Conservation (phyloP, 305 asterid genomes). For the Plantago lanceolata region DNA sequence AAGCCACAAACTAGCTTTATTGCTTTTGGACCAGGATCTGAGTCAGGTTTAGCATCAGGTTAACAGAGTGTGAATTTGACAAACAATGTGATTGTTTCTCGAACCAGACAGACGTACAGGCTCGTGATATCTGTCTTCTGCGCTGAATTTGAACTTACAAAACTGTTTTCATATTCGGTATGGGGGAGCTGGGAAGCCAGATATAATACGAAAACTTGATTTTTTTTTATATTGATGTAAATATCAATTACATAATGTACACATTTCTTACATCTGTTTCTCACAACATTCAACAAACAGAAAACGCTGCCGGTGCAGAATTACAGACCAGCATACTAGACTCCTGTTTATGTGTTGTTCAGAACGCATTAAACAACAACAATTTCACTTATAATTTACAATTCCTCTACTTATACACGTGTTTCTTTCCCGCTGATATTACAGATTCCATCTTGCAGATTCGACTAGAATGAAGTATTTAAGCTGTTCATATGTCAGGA, state of each 20-base stretch:
- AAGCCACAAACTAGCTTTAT: too few species aligned
- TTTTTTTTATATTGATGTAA: background rate
- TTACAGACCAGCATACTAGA: background rate
- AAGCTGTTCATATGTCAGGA: conserved; percentile 14
- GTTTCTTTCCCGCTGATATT: background rate
- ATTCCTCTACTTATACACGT: background rate
- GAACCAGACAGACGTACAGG: too few species aligned
- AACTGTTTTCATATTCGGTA: too few species aligned
- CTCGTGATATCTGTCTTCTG: too few species aligned
- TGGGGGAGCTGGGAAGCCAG: background rate
- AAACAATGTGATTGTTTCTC: too few species aligned
- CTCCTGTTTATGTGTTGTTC: background rate
- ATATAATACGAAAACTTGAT: background rate
- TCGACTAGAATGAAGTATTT: conserved; percentile 16
- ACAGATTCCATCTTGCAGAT: background rate
- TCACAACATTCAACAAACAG: background rate
- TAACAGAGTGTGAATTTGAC: too few species aligned
- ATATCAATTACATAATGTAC: background rate
- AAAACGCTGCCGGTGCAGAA: background rate
- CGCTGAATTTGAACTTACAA: too few species aligned
- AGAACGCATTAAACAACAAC: background rate
- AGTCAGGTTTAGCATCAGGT: too few species aligned
- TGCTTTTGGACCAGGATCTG: too few species aligned
- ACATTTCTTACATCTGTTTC: background rate
- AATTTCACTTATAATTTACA: background rate